A percentile compares a stretch with the other conserved stretches of the same genome.
These are phyloP conservation scores for Diaporthe aspalathi DNA, from an alignment of 2,329 filamentous ascomycete genomes.

Conservation along the genomic window DNA sequence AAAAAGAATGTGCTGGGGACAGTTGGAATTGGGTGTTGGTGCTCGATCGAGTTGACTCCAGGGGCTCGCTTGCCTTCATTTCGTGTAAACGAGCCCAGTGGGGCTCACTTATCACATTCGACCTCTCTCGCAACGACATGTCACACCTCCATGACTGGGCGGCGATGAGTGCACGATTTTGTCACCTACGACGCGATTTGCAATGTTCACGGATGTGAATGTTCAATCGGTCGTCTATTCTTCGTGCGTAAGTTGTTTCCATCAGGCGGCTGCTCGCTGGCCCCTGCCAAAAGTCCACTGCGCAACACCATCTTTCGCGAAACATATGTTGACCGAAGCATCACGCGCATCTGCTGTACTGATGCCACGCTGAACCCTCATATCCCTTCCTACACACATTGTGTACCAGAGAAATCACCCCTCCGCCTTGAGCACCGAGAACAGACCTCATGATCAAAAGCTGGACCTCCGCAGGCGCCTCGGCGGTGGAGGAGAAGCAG, in stretches of 20 bases:
- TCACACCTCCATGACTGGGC: background rate
- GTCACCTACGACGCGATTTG: background rate
- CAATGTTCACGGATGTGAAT: background rate
- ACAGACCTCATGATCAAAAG: background rate
- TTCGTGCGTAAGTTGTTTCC: background rate
- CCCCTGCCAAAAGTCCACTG: background rate
- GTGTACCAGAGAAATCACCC: background rate
- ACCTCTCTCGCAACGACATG: background rate
- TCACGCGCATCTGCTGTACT: no score
- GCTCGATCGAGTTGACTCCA: background rate
- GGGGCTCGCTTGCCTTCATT: slow-evolving; percentile 16
- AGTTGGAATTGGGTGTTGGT: background rate
- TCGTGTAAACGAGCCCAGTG: slow-evolving; percentile 16
- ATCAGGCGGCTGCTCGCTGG: background rate
- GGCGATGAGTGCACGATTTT: background rate
- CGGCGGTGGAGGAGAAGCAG: background rate
- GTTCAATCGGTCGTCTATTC: background rate
- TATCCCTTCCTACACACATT: background rate
- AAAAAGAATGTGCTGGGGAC: background rate
- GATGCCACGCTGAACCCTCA: background rate
- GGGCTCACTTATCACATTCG: background rate
- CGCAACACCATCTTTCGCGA: background rate
- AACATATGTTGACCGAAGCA: background rate
- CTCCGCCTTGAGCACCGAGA: background rate
- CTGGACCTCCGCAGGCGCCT: slow-evolving; percentile 28